Base-by-base conservation (phyloP, 1,284 basidiomycete genomes). In the Melampsora occidentalis region DNA sequence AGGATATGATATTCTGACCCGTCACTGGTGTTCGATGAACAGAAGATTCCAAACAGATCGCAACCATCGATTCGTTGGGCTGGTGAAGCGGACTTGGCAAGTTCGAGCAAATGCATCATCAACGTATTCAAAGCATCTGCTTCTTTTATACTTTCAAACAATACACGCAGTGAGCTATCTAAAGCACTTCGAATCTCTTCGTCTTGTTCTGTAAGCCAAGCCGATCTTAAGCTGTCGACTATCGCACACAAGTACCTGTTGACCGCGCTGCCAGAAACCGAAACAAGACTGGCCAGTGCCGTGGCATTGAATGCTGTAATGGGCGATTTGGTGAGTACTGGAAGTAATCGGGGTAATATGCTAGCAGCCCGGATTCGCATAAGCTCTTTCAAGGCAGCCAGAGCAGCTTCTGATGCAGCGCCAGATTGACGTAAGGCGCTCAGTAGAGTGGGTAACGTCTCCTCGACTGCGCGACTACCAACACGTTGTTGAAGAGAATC, bases 291-390 rank as follows among this genome's bases (percentile, higher is more conserved):
- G 2, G 90, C 90, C 14, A 99, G 85, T 3, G 96, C 96, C 22
- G 90, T 89, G n/a, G 93, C 93, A 82, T 99, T 98, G 89, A 97
- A 97, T 2, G 91, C 89, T 2, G 93, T 90, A 88, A 99, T 95
- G 0, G 96, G 96, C 49, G 88, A 88, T 5, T 90, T 89, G 51
- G 92, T 94, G 78, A 99, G 87, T 6, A 94, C 95, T 0, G 96
- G 97, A 69, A 99, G 93, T 71, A 99, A 86, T n/a, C 97, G 92
- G 0, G 97, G 97, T 91, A 99, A 98, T 68, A 99, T 95, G 16
- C 92, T 94, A 63, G 90, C 87, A 14, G 94, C 92, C 69, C 93
- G 91, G 80, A 95, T 91, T 71, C 79, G 77, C 81, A 83, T 82
- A n/a, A 98, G 93, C 85, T 99, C 97, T 80, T 89, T 90, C 69